Evolutionary conservation across 148 eudicot species (phyloP), one percentile per base, ranked within the genome.

Genomic region (Salicornia ramosissima): DNA sequence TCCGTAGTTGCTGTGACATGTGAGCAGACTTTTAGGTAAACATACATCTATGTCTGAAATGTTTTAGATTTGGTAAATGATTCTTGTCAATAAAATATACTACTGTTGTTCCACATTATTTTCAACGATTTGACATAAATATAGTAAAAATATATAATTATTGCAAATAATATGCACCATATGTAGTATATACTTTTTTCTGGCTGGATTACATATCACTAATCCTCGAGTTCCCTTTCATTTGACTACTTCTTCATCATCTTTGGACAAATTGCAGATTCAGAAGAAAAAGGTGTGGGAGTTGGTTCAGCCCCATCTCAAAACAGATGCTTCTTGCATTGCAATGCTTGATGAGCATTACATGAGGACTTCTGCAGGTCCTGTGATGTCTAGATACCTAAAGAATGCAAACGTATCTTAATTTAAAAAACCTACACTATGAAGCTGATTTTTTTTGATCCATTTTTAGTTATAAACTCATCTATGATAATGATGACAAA

Each of bases 271-370:
- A 16, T 36, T 81, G 78, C 89, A 92, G 96, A 80, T 90, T 78
- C 95, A 87, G 82, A 93, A 93, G 96, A 93, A 93, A 76, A 93
- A 90, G 83, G 78, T 88, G 10, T 93, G 98, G 98, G 98, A 93
- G 80, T 66, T 70, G 29, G 86, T 93, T 57, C 98, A 93, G 73
- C 97, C 98, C 61, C 96, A 88, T 82, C 88, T 90, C 10, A 88
- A 82, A 74, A 90, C 98, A 9, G 91, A 90, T 77, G 81, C 71
- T 52, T 71, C 88, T 70, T 73, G 92, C 63, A 77, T 79, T 65
- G 97, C 92, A 62, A 43, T 74, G 74, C 89, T 93, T 43, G 86
- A 82, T 58, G 77, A 24, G 54, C 80, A 82, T 78, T 56, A 57
- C 70, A 93, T 90, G 98, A 80, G 81, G 58, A 88, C 98, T 6